Base-by-base conservation (phyloP, 192 early-diverging fungal genomes). In the Tieghemiomyces parasiticus region DNA sequence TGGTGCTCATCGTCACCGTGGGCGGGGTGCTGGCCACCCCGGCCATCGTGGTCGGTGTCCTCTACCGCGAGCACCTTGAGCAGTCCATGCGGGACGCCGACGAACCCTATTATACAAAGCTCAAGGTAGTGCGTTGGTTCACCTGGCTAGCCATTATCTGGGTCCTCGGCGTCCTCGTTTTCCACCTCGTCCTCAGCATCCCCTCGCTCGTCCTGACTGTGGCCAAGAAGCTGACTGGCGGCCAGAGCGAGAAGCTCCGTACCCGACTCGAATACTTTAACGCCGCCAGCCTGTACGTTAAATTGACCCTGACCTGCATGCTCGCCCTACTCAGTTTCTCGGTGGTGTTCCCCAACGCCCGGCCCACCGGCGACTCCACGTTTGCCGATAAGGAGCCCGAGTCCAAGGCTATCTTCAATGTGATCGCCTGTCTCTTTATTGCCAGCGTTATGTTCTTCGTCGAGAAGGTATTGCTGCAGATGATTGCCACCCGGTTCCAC, bases 401-500 rank as follows among this genome's bases (percentile, higher is more conserved):
- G 80, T 72, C 70, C 60, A 62, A 71, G 29, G 69, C 74, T 34
- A 29, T 82, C 38, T 77, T 82, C 68, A 73, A 77, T 61, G 60
- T 80, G 65, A 76, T 79, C 42, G 66, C 66, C 3, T 59, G 73
- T 0, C 28, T 81, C 10, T 67, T 78, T 31, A 76, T 78, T 35
- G 73, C 68, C 4, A 73, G 70, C 50, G 62, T 65, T 0, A 65
- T 84, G 4, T 65, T 80, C 32, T 70, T 74, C 26, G 49, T 77
- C 9, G 83, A 85, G 52, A 85, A 85, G 64, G 67, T 83, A 12
- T 49, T 78, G 9, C 68, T 83, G 32, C 78, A 85, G 60, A 63
- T 80, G 60, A 76, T 81, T 29, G 80, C 82, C n/a, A 78, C 76
- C 20, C 71, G 75, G 42, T 84, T 84, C 67, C 80, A 81, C 60